Conservation (phyloP, 2,329 filamentous ascomycete species). For the Epichloe coenophiala region DNA sequence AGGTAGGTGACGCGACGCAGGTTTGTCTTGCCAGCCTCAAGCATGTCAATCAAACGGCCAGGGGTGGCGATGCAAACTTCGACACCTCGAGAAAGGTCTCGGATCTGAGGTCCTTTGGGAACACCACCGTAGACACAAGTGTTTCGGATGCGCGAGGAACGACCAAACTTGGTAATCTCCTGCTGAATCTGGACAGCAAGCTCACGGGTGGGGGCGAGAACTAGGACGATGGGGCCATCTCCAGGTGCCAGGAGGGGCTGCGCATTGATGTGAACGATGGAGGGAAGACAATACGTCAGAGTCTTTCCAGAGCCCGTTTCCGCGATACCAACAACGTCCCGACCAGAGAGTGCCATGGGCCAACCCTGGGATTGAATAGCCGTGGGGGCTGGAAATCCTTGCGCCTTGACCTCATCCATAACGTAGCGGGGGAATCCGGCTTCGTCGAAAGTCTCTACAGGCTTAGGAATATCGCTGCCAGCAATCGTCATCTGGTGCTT, state of each 20-base stretch:
- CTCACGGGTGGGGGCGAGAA: conserved; percentile 93
- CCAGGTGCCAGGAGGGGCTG: conserved; percentile 91
- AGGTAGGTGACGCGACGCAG: conserved; percentile 95
- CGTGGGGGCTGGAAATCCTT: conserved; percentile 87
- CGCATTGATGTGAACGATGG: conserved; percentile 98
- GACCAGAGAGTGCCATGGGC: conserved; percentile 97
- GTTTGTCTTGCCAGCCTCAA: conserved; percentile 96
- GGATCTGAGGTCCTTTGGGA: conserved; percentile 92
- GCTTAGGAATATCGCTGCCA: conserved; percentile 73
- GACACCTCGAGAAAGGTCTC: conserved; percentile 85
- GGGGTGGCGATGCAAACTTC: conserved; percentile 98
- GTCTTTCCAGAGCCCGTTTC: conserved; percentile 99
- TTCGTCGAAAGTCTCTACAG: conserved; percentile 94
- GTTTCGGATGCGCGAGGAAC: conserved; percentile 94
- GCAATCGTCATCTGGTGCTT: conserved; percentile 74
- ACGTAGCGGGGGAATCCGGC: conserved; percentile 90
- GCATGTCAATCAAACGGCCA: conserved; percentile 95
- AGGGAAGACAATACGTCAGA: conserved; percentile 91
- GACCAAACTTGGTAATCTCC: conserved; percentile 97
- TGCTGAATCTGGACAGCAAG: conserved; percentile 97
- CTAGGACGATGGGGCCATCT: conserved; percentile 90
- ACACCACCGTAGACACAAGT: conserved; percentile 99
- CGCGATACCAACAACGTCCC: conserved; percentile 96
- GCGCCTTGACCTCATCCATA: conserved; percentile 96
- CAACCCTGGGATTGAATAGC: conserved; percentile 97